These are phyloP conservation scores for Zychaea mexicana DNA, from an alignment of 371 early-diverging fungal species.

Conservation along the genomic window DNA sequence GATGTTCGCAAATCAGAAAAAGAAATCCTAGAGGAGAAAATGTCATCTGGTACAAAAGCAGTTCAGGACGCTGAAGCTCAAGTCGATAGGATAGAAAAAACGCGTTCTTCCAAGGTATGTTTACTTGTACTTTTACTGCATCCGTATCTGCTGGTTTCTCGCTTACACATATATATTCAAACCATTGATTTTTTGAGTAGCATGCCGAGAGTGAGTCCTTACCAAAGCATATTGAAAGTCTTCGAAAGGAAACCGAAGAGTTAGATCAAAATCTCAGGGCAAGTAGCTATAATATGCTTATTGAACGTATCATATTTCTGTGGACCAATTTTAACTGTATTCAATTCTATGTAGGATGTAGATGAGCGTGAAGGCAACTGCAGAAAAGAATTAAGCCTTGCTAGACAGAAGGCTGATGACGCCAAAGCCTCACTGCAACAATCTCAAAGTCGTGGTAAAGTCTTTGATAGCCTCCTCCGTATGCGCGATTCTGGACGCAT, in stretches of 20 bases:
- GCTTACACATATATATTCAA: too few species aligned
- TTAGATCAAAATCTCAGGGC: constrained; percentile 38
- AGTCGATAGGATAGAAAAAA: constrained; percentile 28
- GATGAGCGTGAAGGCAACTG: constrained; percentile 3
- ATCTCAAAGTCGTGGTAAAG: constrained; percentile 75
- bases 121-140: too few species aligned
- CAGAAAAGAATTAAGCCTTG: constrained; percentile 26
- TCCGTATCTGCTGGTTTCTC: too few species aligned
- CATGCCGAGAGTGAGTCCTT: constrained; percentile 21
- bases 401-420: constrained; percentile 71
- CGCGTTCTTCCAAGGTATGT: constrained; percentile 26
- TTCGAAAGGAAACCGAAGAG: constrained; percentile 44
- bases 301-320: too few species aligned
- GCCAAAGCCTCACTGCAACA: constrained; percentile 64
- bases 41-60: constrained; percentile 49
- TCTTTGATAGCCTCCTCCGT: constrained; percentile 73
- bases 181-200: neutral
- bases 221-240: constrained; percentile 48
- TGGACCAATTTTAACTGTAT: neutral
- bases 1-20: constrained; percentile 83
- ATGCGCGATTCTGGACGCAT: constrained; percentile 83
- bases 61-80: constrained; percentile 70
- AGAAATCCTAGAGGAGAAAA: constrained; percentile 66
- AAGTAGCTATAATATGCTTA: too few species aligned
- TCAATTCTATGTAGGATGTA: neutral